phyloP scores from a whole-genome alignment of 1,284 basidiomycete species.

The Thecaphora thlaspeos region DNA sequence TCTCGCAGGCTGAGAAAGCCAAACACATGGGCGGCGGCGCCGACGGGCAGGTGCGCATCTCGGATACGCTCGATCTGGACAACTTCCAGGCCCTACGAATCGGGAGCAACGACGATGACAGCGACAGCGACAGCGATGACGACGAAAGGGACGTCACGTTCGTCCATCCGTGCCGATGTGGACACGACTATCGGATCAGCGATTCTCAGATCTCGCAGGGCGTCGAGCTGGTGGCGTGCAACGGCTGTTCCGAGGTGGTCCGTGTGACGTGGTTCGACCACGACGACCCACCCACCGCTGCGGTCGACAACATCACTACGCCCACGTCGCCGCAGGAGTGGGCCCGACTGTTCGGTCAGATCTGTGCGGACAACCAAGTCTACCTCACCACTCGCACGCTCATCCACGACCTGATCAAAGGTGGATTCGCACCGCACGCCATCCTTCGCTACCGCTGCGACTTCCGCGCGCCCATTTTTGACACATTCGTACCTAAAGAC shows the following conservation, averaged over 20 bases:
- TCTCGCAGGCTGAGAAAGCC: not conserved
- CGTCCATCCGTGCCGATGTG: constrained; percentile 22
- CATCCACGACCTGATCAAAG: constrained; percentile 12
- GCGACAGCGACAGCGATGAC: not conserved
- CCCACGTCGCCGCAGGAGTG: not conserved
- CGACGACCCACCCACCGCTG: constrained; percentile 1
- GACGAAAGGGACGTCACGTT: constrained; percentile 2
- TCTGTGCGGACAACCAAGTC: constrained; percentile 33
- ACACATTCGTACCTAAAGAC: constrained; percentile 5
- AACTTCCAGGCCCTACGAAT: constrained; percentile 11
- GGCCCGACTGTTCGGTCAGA: constrained; percentile 8
- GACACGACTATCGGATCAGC: constrained; percentile 10
- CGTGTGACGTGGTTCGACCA: constrained; percentile 16
- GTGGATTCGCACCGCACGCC: constrained; percentile 4
- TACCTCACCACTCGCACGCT: constrained; percentile 32
- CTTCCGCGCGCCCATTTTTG: constrained; percentile 14
- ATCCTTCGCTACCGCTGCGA: constrained; percentile 29
- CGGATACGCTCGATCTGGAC: constrained; percentile 22
- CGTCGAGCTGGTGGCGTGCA: constrained; percentile 20
- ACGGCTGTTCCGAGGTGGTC: constrained; percentile 29
- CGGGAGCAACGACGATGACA: not conserved
- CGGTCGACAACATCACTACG: constrained; percentile 4
- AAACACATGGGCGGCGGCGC: not conserved
- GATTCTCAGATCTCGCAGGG: constrained; percentile 15
- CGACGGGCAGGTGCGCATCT: constrained; percentile 10